Evolutionary conservation across 139 green algal species (phyloP), one percentile per base, ranked within the genome.

Genomic region (Coccomyxa sp.): DNA sequence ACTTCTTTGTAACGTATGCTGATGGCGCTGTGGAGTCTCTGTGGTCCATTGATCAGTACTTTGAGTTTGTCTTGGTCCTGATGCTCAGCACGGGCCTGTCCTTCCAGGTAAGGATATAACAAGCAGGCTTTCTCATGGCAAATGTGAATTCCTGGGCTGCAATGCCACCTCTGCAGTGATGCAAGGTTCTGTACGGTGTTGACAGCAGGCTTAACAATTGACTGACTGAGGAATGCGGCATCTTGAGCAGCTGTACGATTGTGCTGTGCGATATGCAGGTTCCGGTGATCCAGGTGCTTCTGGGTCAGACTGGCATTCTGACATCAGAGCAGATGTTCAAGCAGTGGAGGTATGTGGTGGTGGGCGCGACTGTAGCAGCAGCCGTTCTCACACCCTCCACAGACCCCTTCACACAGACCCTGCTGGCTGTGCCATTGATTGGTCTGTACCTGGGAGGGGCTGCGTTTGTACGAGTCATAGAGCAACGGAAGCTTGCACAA

Each of bases 11-110:
- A 57, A 90, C 85, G 4, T 99, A 99, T 86, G 92, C 97, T 7
- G 94, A 98, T 63, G 96, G 96, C 18, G 97, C 97, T 12, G 97
- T 99, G 85, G 97, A 99, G 92, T 95, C 89, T 0, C 88, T 99
- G 38, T 99, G 97, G 97, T 98, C 94, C 80, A 99, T 99, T 84
- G 97, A 99, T 89, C 96, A 99, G 91, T 99, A 99, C 92, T 99
- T 99, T 90, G 93, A 98, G 90, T 99, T 99, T 91, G 96, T 99
- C 68, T 92, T 99, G 67, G 92, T 99, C 59, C 91, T 99, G 30
- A 96, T 99, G 93, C 92, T 99, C 38, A 94, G 85, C 82, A 99
- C 97, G 13, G 97, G 96, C 9, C 91, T 99, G 31, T 93, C 95
- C 21, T 99, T 99, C 91, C 96, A 99, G 93, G 95, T 97, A 79